phyloP scores from a whole-genome alignment of 257 asterid species.

The Capsicum baccatum region DNA sequence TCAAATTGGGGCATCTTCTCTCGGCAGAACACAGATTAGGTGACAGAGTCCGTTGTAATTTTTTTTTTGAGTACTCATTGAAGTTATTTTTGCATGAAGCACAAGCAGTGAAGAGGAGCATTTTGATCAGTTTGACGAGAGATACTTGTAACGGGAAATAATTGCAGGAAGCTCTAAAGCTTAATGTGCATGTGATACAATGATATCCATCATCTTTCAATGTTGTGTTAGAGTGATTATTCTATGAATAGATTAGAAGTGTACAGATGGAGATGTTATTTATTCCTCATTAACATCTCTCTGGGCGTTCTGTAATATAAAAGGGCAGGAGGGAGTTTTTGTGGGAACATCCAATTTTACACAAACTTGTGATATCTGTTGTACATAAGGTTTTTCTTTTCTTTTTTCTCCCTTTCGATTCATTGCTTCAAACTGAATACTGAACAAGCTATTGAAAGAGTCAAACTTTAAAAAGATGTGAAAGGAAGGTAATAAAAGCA shows the following conservation, averaged over 20 bases:
- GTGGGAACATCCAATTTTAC: not conserved
- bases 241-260: constrained; percentile 22
- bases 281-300: constrained; percentile 46
- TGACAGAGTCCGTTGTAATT: constrained; percentile 37
- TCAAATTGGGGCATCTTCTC: constrained; percentile 87
- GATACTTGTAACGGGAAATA: not conserved
- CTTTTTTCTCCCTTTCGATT: not conserved
- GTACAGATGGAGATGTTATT: constrained; percentile 58
- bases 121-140: not conserved
- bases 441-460: too few relatives aligned
- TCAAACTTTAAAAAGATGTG: too few relatives aligned
- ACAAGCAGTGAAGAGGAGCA: constrained; percentile 23
- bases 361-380: not conserved
- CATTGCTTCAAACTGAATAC: too few relatives aligned
- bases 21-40: constrained; percentile 88
- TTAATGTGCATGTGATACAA: not conserved
- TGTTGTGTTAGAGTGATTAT: not conserved
- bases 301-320: constrained; percentile 38
- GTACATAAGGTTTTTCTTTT: not conserved
- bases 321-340: not conserved
- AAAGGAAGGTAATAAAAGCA: too few relatives aligned
- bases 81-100: not conserved
- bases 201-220: not conserved
- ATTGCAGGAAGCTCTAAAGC: too few relatives aligned
- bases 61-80: not conserved